Percentiles rank a stretch among this genome's conserved stretches.
Evolutionary conservation across 208 protist genomes (phyloP).

Genomic region (Zelonia costaricensis): DNA sequence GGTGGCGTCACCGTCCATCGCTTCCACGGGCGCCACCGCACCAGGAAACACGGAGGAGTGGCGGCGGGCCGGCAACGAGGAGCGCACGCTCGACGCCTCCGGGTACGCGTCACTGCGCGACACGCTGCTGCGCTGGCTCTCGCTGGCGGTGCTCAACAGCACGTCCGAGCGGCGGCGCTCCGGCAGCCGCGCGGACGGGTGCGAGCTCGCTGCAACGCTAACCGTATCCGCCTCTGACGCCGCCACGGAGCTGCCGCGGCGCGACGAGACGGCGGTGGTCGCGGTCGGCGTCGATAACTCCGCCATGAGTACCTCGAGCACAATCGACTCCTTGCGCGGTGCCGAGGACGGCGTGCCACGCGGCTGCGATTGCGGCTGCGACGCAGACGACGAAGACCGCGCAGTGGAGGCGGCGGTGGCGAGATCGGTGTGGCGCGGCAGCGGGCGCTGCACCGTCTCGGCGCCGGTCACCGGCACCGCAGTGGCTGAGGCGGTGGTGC

Average conservation of each 20-base stretch:
- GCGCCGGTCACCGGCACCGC: neutral
- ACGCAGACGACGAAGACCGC: neutral
- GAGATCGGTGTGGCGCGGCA: neutral
- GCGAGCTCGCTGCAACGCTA: slow-evolving; percentile 16
- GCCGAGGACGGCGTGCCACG: no score
- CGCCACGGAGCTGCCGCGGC: no score
- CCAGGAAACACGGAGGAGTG: slow-evolving; percentile 4
- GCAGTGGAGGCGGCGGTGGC: neutral
- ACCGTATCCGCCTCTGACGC: no score
- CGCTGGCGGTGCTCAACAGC: neutral
- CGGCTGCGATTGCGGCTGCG: neutral
- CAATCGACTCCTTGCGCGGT: neutral
- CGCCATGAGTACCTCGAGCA: neutral
- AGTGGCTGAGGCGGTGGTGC: neutral
- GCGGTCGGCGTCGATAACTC: no score
- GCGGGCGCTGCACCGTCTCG: neutral
- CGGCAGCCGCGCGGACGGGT: slow-evolving; percentile 15
- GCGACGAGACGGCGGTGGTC: no score
- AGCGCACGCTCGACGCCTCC: slow-evolving; percentile 13
- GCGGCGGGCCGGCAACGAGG: slow-evolving; percentile 21
- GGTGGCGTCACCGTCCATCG: neutral
- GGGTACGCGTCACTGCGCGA: neutral
- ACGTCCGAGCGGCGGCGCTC: slow-evolving; percentile 4
- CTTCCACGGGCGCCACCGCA: neutral
- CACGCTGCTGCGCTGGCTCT: slow-evolving; percentile 5